These are phyloP conservation scores for Sphaerulina musiva DNA, from an alignment of 2,329 filamentous ascomycete species.

Conservation along the genomic window DNA sequence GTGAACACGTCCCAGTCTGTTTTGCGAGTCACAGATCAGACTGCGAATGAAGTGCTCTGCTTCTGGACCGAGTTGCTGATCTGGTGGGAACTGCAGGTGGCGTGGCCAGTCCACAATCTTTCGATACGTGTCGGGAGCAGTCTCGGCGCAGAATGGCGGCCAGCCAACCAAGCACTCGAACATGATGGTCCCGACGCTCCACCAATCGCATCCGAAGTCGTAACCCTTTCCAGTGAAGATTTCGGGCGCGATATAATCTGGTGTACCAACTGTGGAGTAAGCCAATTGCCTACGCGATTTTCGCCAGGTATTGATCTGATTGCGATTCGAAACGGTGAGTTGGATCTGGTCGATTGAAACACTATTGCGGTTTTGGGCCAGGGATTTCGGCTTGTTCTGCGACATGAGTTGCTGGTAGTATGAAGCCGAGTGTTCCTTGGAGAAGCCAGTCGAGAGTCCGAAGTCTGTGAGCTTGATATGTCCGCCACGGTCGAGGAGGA, in stretches of 20 bases:
- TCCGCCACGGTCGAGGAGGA: slow-evolving; percentile 86
- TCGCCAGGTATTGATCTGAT: slow-evolving; percentile 97
- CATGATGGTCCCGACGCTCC: slow-evolving; percentile 98
- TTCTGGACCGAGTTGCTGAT: slow-evolving; percentile 79
- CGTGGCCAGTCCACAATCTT: slow-evolving; percentile 99
- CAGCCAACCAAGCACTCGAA: slow-evolving; percentile 98
- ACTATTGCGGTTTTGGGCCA: slow-evolving; percentile 69
- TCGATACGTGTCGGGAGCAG: slow-evolving; percentile 93
- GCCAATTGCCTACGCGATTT: slow-evolving; percentile 92
- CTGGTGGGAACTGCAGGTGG: slow-evolving; percentile 91
- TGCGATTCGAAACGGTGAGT: slow-evolving; percentile 92
- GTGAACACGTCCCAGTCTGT: slow-evolving; percentile 74
- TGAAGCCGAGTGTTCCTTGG: slow-evolving; percentile 94
- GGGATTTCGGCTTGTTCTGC: slow-evolving; percentile 39
- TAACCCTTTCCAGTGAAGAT: slow-evolving; percentile 97
- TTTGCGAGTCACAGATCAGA: slow-evolving; percentile 87
- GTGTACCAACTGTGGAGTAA: slow-evolving; percentile 95
- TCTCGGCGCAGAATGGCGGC: slow-evolving; percentile 98
- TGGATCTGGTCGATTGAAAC: slow-evolving; percentile 98
- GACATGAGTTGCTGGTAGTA: slow-evolving; percentile 97
- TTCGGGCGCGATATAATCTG: slow-evolving; percentile 96
- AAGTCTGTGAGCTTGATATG: slow-evolving; percentile 99
- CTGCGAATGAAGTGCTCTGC: slow-evolving; percentile 89
- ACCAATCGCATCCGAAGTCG: slow-evolving; percentile 97
- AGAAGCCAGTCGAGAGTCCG: slow-evolving; percentile 93